Percentiles rank a stretch among this genome's conserved stretches.
Evolutionary conservation across 176 grass and related monocot species (phyloP).

Genomic region (Oryza punctata): DNA sequence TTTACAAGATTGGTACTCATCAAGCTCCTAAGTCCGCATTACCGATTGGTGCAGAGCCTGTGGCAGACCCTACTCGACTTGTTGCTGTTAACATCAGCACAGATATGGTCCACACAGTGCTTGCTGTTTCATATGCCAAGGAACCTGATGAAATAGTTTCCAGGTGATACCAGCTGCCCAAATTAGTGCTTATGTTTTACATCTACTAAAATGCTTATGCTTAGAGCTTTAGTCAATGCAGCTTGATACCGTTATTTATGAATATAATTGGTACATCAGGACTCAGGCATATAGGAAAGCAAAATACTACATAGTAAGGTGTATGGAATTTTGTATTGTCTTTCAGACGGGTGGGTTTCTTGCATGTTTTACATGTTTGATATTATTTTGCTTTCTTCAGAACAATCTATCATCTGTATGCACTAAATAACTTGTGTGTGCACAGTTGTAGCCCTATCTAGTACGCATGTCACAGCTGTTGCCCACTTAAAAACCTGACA

Average conservation of each 20-base stretch:
- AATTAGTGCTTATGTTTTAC: background rate
- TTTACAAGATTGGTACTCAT: slow-evolving; percentile 85
- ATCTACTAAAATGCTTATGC: background rate
- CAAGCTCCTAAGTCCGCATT: slow-evolving; percentile 91
- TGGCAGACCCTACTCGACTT: slow-evolving; percentile 76
- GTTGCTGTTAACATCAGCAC: slow-evolving; percentile 84
- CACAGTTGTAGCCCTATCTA: background rate
- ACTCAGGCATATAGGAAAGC: background rate
- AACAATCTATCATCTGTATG: background rate
- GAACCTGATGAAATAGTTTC: slow-evolving; percentile 92
- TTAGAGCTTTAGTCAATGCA: background rate
- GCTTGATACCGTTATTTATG: background rate
- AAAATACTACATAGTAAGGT: background rate
- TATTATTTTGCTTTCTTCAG: background rate
- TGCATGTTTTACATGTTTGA: background rate
- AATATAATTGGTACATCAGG: background rate
- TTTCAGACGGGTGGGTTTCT: background rate
- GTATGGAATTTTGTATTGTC: background rate
- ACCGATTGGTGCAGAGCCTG: slow-evolving; percentile 85
- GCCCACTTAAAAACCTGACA: background rate
- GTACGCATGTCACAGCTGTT: background rate
- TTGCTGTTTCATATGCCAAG: slow-evolving; percentile 90
- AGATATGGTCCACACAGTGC: slow-evolving; percentile 87
- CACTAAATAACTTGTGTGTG: background rate
- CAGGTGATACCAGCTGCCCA: slow-evolving; percentile 52